Base-by-base conservation (phyloP, 495 filamentous ascomycete genomes). In the Penicillium daleae region DNA sequence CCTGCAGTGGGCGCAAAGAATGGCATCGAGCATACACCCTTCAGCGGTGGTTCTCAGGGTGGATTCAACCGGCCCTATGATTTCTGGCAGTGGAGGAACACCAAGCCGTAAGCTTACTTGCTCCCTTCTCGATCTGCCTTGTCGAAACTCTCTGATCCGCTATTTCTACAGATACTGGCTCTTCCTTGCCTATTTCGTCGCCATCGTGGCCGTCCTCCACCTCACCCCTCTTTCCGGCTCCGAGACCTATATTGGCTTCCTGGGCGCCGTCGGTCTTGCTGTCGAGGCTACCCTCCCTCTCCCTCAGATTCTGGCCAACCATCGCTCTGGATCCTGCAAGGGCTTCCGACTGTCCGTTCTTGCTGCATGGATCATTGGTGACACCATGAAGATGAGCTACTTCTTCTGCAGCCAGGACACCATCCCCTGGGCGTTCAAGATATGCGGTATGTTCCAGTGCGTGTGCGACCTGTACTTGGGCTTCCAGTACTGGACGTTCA, bases 371-470 rank as follows among this genome's bases (percentile, higher is more conserved):
- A 77, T 99, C 62, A 74, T 92, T 13, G 95, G 95, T 65, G 95
- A 99, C 77, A 79, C 86, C 35, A 96, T 97, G 90, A 99, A 99
- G 82, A 90, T 97, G 86, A 89, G 89, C 49, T 99, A 91, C 80
- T 97, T 98, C 78, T 93, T 92, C 73, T 86, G 83, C 35, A 88
- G 90, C 13, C 79, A 80, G 29, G 85, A 88, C 55, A 66, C 71
- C 44, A 92, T 99, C 49, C 92, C 93, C 0, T 86, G 85, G 83
- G 87, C 92, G 2, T 99, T 99, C 80, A 96, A 96, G 76, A 63
- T 93, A 51, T 97, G 95, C 68, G 95, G 91, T 61, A 84, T 96
- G 37, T 95, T 98, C 76, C 95, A 99, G 79, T 92, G 91, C 64
- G 72, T 81, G 7, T 96, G 96, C 72, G 95, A 99, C 78, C 69